Conservation (phyloP, 345 rosid genomes). For the Excoecaria cochinchinensis region DNA sequence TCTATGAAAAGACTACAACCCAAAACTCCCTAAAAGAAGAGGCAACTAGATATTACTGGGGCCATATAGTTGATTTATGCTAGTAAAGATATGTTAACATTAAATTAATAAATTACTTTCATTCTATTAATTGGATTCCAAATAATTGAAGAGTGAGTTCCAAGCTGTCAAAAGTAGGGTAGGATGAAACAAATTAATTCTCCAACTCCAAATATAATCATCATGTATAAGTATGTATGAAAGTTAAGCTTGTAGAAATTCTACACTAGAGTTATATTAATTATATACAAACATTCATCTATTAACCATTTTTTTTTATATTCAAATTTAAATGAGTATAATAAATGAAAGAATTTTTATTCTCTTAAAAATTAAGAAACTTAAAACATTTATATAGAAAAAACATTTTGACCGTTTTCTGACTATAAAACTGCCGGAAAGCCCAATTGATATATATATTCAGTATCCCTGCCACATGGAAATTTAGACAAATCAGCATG, state of each 20-base stretch:
- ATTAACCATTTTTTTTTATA: no score
- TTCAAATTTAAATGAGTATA: no score
- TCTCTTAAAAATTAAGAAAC: no score
- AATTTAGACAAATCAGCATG: no score
- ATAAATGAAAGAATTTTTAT: no score
- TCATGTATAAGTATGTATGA: not conserved
- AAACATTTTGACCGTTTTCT: no score
- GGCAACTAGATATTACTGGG: slow-evolving; percentile 38
- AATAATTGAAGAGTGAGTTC: slow-evolving; percentile 49
- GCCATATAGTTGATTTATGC: slow-evolving; percentile 23
- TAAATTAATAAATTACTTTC: slow-evolving; percentile 4
- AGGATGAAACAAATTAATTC: slow-evolving; percentile 33
- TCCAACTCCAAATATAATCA: slow-evolving; percentile 4
- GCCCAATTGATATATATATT: no score
- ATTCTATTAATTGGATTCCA: slow-evolving; percentile 21
- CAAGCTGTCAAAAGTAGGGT: slow-evolving; percentile 38
- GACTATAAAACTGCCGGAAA: no score
- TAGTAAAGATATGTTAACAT: slow-evolving; percentile 25
- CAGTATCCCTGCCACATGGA: no score
- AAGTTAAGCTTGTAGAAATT: not conserved
- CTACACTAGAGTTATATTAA: not conserved
- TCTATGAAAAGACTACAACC: slow-evolving; percentile 20
- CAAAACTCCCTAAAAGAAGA: slow-evolving; percentile 28
- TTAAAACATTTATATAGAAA: no score
- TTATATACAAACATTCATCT: no score